Base-by-base conservation (phyloP, 2,329 filamentous ascomycete species). In the Cladophialophora yegresii region DNA sequence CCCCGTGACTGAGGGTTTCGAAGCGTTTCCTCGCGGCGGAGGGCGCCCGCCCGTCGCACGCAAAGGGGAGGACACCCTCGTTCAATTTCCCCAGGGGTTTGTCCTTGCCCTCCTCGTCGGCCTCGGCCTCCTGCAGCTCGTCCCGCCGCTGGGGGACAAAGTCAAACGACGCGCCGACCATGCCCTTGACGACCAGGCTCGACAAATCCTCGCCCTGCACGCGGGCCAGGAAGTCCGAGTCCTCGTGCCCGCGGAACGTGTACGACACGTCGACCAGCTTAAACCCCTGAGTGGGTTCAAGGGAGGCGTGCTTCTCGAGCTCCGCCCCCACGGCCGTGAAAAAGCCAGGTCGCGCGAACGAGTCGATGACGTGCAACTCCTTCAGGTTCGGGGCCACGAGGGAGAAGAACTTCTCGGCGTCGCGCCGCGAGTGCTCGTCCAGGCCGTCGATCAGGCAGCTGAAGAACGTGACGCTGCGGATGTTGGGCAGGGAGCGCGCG, bases 291-390 rank as follows among this genome's bases (percentile, higher is more conserved):
- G 40, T 30, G n/a, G 45, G 56, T 3, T 23, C 40, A 5, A 23
- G 22, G 3, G 49, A 54, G 9, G 67, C 49, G 3, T 69, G 60
- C 6, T 64, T 32, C 36, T 70, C 64, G 43, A 71, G 60, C 2
- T 74, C 71, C 2, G 68, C 61, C 6, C 72, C 73, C 2, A 77
- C 62, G 0, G 64, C 56, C 3, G 71, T 63, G 69, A 79, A 79
- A 71, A 82, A 81, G 12, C 75, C 75, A 4, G 76, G 73, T 45
- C 76, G 73, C 2, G 75, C 75, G 64, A 82, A 82, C 13, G 79
- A 77, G 67, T 83, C 81, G 13, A 83, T 74, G n/a, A 83, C 68
- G 70, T 82, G 80, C 56, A 82, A 53, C 13, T 79, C 79, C 8
- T 74, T 66, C 23, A 83, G 70, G 1, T 72, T 68, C 1, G 69